Evolutionary conservation across 140 eudicot genomes (phyloP).

Genomic region (Oenanthe javanica): DNA sequence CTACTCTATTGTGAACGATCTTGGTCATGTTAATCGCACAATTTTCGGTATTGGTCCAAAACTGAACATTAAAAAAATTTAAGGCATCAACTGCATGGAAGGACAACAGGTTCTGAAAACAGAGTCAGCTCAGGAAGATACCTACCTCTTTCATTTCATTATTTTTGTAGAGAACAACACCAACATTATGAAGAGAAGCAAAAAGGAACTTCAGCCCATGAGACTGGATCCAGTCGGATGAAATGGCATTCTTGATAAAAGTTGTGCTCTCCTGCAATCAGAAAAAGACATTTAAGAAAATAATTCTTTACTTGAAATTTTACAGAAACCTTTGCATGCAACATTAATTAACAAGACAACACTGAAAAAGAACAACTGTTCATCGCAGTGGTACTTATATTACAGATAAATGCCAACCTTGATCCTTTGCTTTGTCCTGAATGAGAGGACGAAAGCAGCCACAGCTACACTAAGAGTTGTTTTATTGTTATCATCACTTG

Average conservation of each 20-base stretch:
- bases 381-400: neutral
- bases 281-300: conserved; percentile 11
- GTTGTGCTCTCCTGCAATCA: conserved; percentile 45
- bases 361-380: conserved; percentile 4
- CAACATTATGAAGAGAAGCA: conserved; percentile 60
- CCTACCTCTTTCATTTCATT: neutral
- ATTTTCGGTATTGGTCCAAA: neutral
- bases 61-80: neutral
- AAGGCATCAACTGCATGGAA: neutral
- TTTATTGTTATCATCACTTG: conserved; percentile 39
- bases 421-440: conserved; percentile 29
- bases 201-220: conserved; percentile 55
- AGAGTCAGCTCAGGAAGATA: neutral
- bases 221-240: conserved; percentile 46
- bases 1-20: neutral
- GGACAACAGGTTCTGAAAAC: neutral
- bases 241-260: conserved; percentile 41
- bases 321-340: conserved; percentile 1
- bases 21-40: neutral
- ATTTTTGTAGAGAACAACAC: conserved; percentile 47
- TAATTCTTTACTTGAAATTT: neutral
- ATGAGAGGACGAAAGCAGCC: conserved; percentile 65
- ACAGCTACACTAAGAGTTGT: conserved; percentile 48
- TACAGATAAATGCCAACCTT: conserved; percentile 34
- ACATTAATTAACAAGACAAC: neutral